phyloP scores from a whole-genome alignment of 768 basidiomycete species.

The Boletus eberwhitei region DNA sequence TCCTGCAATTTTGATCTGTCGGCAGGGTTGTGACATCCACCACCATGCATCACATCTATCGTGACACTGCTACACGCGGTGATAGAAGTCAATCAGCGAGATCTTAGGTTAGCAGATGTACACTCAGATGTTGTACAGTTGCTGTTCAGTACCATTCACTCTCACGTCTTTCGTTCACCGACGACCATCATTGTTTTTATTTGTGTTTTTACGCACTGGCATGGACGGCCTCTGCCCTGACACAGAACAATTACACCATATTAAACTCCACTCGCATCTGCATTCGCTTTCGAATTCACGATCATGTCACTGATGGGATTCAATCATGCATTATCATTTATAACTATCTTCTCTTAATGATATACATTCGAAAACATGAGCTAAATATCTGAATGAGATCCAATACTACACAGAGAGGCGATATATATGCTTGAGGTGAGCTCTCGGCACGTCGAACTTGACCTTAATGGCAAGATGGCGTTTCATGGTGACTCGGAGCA shows the following conservation, averaged over 20 bases:
- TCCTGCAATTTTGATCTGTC: conserved; percentile 12
- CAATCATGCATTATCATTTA: conserved; percentile 30
- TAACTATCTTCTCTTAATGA: conserved; percentile 26
- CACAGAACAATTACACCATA: conserved; percentile 10
- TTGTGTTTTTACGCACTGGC: conserved; percentile 19
- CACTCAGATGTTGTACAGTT: conserved; percentile 24
- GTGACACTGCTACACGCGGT: conserved; percentile 3
- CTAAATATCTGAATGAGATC: neutral
- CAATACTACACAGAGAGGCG: neutral
- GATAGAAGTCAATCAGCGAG: conserved; percentile 13
- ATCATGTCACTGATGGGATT: conserved; percentile 20
- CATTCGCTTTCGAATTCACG: conserved; percentile 21
- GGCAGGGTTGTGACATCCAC: conserved; percentile 1
- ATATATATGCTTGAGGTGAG: neutral
- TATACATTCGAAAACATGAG: conserved; percentile 13
- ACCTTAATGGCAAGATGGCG: neutral
- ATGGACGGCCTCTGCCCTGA: conserved; percentile 12
- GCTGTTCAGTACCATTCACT: conserved; percentile 17
- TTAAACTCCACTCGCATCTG: conserved; percentile 13
- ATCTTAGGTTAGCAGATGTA: conserved; percentile 18
- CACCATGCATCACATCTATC: neutral
- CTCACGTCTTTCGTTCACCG: conserved; percentile 14
- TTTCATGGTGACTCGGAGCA: neutral
- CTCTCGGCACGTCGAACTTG: neutral
- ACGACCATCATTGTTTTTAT: conserved; percentile 23